A percentile compares a stretch with the other conserved stretches of the same genome.
phyloP scores from a whole-genome alignment of 352 stramenopile species.

The Phytophthora palmivora region DNA sequence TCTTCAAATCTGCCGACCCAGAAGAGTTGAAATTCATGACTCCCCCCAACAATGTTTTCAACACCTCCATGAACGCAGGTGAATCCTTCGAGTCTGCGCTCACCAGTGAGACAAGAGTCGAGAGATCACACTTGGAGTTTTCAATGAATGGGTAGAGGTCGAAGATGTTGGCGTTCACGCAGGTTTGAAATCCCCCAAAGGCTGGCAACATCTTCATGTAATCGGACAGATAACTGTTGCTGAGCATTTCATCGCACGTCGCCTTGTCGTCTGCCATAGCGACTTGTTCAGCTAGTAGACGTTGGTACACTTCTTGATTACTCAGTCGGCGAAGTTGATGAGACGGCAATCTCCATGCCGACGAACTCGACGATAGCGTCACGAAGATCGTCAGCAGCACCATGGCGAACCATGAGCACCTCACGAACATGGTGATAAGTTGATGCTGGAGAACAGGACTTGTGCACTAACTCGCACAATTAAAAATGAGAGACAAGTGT shows the following conservation, averaged over 20 bases:
- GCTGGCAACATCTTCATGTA: conserved; percentile 45
- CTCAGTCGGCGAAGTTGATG: conserved; percentile 10
- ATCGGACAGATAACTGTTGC: conserved; percentile 40
- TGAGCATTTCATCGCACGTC: conserved; percentile 40
- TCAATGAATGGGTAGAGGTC: conserved; percentile 41
- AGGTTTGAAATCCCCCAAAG: conserved; percentile 45
- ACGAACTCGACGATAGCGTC: background rate
- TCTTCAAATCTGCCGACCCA: conserved; percentile 19
- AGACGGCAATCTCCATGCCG: background rate
- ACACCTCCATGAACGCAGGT: conserved; percentile 47
- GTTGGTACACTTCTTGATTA: conserved; percentile 14
- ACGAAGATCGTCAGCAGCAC: conserved; percentile 6
- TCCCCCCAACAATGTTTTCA: conserved; percentile 37
- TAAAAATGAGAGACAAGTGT: conserved; percentile 5
- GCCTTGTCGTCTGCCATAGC: conserved; percentile 27
- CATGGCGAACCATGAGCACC: conserved; percentile 1
- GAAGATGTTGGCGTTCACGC: conserved; percentile 50
- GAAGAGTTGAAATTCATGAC: conserved; percentile 25
- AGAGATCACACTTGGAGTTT: conserved; percentile 40
- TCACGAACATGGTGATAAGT: background rate
- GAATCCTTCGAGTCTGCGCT: conserved; percentile 26
- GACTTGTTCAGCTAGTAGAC: conserved; percentile 14
- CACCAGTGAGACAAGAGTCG: conserved; percentile 49
- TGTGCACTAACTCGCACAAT: conserved; percentile 1
- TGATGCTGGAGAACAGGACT: background rate